These are phyloP conservation scores for Annona squamosa DNA, from an alignment of 164 flowering plant genomes.

Conservation along the genomic window DNA sequence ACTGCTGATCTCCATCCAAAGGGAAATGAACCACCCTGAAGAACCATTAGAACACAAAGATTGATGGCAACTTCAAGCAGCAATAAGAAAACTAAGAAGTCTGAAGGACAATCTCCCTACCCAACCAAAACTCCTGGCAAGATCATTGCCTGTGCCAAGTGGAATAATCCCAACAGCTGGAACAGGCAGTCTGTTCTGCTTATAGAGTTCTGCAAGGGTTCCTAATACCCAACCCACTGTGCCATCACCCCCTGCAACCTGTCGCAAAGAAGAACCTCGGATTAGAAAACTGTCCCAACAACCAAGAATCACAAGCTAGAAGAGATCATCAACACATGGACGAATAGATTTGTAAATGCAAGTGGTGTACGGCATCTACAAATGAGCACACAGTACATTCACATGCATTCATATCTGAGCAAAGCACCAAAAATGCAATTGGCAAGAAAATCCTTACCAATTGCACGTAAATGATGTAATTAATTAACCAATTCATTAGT, in stretches of 20 bases:
- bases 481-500: not conserved
- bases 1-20: constrained; percentile 88
- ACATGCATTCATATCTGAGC: not conserved
- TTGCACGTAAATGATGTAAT: not conserved
- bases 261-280: constrained; percentile 12
- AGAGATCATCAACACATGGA: not conserved
- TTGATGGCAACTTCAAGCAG: constrained; percentile 5
- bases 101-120: constrained; percentile 33
- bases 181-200: constrained; percentile 52
- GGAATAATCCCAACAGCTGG: constrained; percentile 91
- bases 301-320: not conserved
- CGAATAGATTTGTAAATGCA: not conserved
- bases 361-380: not conserved
- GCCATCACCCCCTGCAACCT: constrained; percentile 99
- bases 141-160: constrained; percentile 93
- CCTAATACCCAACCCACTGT: constrained; percentile 98
- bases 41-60: constrained; percentile 5
- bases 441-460: not conserved
- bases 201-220: constrained; percentile 56
- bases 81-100: not conserved
- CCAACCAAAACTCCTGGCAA: constrained; percentile 95
- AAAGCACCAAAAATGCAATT: not conserved
- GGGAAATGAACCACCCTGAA: constrained; percentile 96
- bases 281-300: not conserved
- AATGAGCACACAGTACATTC: not conserved